A percentile compares a stretch with the other conserved stretches of the same genome.
phyloP scores from a whole-genome alignment of 768 basidiomycete genomes.

The Hypsizygus marmoreus region DNA sequence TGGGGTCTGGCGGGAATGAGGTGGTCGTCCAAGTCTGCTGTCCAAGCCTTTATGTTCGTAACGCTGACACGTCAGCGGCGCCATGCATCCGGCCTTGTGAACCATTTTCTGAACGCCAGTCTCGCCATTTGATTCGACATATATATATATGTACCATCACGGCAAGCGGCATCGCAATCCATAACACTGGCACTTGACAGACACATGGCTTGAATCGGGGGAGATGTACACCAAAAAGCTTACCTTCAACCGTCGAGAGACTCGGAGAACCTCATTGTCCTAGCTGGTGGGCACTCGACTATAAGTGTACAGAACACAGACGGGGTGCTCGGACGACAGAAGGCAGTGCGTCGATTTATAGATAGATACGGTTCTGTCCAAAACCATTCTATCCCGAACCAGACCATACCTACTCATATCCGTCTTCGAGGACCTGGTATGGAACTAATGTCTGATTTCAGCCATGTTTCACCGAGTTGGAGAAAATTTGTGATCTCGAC shows the following conservation, averaged over 20 bases:
- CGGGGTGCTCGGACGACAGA: background rate
- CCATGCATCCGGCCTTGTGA: background rate
- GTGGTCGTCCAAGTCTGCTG: background rate
- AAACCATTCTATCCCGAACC: background rate
- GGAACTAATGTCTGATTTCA: constrained; percentile 12
- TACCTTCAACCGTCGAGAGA: too few relatives aligned
- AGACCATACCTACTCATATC: background rate
- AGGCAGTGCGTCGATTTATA: background rate
- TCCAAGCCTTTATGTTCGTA: background rate
- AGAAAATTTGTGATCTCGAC: constrained; percentile 16
- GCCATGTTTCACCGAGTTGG: background rate
- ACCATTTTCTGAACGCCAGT: too few relatives aligned
- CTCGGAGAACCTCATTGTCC: too few relatives aligned
- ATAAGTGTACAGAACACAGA: too few relatives aligned
- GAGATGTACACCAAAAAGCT: too few relatives aligned
- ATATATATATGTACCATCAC: too few relatives aligned
- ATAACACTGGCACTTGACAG: too few relatives aligned
- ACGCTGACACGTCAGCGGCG: constrained; percentile 5
- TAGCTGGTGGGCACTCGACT: too few relatives aligned
- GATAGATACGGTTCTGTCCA: constrained; percentile 3
- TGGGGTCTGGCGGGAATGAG: constrained; percentile 5
- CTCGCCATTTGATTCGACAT: too few relatives aligned
- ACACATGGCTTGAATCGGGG: too few relatives aligned
- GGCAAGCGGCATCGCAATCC: too few relatives aligned
- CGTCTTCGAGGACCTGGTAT: constrained; percentile 4